Percentiles rank a stretch among this genome's conserved stretches.
Conservation (phyloP, 2,329 filamentous ascomycete genomes). For the Trichoderma sp. region DNA sequence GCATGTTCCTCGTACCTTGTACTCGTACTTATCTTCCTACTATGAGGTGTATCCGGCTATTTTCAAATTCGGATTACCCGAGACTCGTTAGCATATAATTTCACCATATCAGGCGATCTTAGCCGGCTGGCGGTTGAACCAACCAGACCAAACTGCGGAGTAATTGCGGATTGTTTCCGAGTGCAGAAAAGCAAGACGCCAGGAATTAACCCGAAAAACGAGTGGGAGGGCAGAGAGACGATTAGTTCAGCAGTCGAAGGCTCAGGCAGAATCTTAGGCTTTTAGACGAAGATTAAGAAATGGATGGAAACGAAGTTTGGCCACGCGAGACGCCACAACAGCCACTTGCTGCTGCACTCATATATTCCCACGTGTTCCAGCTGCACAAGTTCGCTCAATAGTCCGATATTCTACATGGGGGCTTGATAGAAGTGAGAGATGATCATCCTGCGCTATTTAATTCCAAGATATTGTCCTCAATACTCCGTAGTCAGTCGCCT, state of each 20-base stretch:
- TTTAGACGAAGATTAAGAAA: not conserved
- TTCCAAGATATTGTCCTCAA: not conserved
- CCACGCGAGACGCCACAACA: not conserved
- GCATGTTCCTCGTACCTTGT: not conserved
- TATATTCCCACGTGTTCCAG: not conserved
- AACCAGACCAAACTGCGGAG: not conserved
- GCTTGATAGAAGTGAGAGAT: not conserved
- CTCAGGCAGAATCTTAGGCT: not conserved
- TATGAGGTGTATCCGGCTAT: slow-evolving; percentile 6
- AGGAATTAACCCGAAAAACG: not conserved
- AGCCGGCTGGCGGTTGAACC: not conserved
- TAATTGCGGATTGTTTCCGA: not conserved
- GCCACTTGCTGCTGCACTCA: not conserved
- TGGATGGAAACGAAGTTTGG: not conserved
- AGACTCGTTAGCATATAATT: not conserved
- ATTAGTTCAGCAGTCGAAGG: not conserved
- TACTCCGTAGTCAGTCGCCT: not conserved
- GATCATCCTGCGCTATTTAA: not conserved
- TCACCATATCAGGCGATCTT: not conserved
- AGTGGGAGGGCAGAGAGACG: not conserved
- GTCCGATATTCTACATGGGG: not conserved
- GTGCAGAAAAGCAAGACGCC: not conserved
- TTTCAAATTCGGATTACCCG: slow-evolving; percentile 12
- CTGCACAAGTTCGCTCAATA: not conserved
- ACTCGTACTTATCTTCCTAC: not conserved